Conservation (phyloP, 164 flowering plant species). For the Berberis vulgaris region DNA sequence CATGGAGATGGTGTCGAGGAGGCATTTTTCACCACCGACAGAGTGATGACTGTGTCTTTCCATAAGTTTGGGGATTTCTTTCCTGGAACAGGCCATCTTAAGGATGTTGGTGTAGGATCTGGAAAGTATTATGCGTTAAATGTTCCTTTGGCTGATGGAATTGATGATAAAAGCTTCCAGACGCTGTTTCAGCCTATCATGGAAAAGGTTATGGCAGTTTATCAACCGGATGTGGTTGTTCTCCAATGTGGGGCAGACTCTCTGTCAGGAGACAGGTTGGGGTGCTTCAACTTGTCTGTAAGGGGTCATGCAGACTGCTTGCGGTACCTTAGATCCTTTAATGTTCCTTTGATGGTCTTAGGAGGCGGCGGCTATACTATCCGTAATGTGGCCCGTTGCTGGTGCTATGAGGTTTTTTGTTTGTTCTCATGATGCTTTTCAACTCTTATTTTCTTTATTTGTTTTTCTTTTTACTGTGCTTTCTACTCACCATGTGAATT, state of each 20-base stretch:
- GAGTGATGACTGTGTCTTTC: slow-evolving; percentile 91
- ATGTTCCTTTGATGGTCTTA: slow-evolving; percentile 85
- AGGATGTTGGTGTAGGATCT: slow-evolving; percentile 46
- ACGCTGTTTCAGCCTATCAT: slow-evolving; percentile 65
- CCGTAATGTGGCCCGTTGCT: slow-evolving; percentile 93
- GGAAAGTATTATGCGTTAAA: slow-evolving; percentile 86
- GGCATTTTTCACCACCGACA: slow-evolving; percentile 78
- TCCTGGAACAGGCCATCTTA: slow-evolving; percentile 83
- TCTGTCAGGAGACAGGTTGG: slow-evolving; percentile 78
- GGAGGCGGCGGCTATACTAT: slow-evolving; percentile 97
- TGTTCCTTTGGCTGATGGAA: slow-evolving; percentile 83
- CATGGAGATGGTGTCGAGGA: slow-evolving; percentile 95
- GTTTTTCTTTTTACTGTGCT: not conserved
- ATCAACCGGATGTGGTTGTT: slow-evolving; percentile 88
- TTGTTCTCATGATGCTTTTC: not conserved
- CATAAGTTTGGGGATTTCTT: slow-evolving; percentile 85
- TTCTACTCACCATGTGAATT: not conserved
- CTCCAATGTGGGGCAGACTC: slow-evolving; percentile 98
- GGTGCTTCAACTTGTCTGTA: slow-evolving; percentile 89
- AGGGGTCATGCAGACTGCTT: slow-evolving; percentile 94
- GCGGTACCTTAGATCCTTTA: slow-evolving; percentile 70
- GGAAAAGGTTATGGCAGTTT: slow-evolving; percentile 80
- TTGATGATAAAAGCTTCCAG: slow-evolving; percentile 80
- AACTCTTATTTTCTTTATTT: not conserved
- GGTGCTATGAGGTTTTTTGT: slow-evolving; percentile 87